A percentile compares a stretch with the other conserved stretches of the same genome.
phyloP scores from a whole-genome alignment of 768 basidiomycete species.

The Kwoniella shandongensis region DNA sequence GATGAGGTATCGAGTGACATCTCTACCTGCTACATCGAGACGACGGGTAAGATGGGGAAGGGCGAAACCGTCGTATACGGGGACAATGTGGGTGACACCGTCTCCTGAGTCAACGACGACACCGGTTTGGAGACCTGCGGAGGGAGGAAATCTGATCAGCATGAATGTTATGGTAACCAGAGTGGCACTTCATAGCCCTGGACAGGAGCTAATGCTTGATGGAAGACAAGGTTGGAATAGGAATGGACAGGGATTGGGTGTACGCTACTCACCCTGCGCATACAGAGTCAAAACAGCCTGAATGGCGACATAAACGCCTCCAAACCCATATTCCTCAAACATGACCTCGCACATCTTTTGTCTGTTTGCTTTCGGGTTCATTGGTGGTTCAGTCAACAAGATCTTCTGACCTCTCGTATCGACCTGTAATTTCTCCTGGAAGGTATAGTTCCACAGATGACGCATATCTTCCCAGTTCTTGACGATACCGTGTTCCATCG shows the following conservation, averaged over 20 bases:
- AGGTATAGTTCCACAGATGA: conserved; percentile 97
- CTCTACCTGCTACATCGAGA: conserved; percentile 94
- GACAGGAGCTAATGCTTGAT: no score
- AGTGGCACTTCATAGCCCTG: neutral
- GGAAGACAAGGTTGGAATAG: neutral
- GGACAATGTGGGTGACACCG: conserved; percentile 98
- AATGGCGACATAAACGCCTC: conserved; percentile 93
- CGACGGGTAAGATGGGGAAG: conserved; percentile 92
- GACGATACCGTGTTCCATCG: conserved; percentile 99
- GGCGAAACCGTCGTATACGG: conserved; percentile 95
- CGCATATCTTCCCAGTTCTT: conserved; percentile 99
- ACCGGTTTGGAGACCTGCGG: conserved; percentile 89
- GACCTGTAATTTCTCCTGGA: conserved; percentile 88
- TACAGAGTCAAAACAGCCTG: conserved; percentile 98
- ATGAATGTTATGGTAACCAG: neutral
- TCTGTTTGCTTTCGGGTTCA: conserved; percentile 94
- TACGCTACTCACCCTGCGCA: conserved; percentile 76
- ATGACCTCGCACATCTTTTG: conserved; percentile 95
- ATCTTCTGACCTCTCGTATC: conserved; percentile 85
- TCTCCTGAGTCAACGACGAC: conserved; percentile 99
- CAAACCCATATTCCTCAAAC: conserved; percentile 98
- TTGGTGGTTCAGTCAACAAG: conserved; percentile 94
- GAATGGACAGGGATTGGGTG: neutral
- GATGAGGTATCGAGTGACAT: conserved; percentile 98
- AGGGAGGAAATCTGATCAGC: neutral